Conservation (phyloP, 2,329 filamentous ascomycete species). For the Penicillium sp. region DNA sequence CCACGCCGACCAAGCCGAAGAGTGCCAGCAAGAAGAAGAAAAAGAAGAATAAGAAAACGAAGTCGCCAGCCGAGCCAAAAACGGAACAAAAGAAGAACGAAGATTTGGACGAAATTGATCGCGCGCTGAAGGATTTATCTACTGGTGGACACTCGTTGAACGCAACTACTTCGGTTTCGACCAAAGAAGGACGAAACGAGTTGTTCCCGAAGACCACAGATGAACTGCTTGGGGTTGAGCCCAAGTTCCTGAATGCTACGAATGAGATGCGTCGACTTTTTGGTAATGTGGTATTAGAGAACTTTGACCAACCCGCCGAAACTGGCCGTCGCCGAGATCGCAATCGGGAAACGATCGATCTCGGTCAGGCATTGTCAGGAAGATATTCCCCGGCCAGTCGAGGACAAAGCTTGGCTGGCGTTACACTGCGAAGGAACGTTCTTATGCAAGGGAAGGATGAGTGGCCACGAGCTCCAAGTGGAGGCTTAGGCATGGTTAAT, state of each 20-base stretch:
- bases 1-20: constrained; percentile 27
- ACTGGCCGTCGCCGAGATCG: constrained; percentile 60
- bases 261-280: constrained; percentile 89
- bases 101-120: constrained; percentile 68
- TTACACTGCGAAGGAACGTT: constrained; percentile 75
- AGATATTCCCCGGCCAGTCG: constrained; percentile 59
- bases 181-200: constrained; percentile 32
- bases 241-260: constrained; percentile 76
- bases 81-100: constrained; percentile 28
- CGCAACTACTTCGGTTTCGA: constrained; percentile 38
- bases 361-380: constrained; percentile 61
- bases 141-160: constrained; percentile 40
- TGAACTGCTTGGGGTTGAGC: constrained; percentile 65
- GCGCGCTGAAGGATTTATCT: constrained; percentile 63
- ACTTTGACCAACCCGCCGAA: constrained; percentile 56
- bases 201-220: constrained; percentile 46
- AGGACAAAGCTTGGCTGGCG: constrained; percentile 68
- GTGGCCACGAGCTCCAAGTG: constrained; percentile 79
- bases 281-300: constrained; percentile 66
- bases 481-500: constrained; percentile 81
- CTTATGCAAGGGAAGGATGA: constrained; percentile 86
- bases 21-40: constrained; percentile 66
- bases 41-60: constrained; percentile 56
- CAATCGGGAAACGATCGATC: constrained; percentile 51
- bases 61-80: constrained; percentile 25